Conservation (phyloP, 1,139 yeast genomes). For the Trichomonascaceae sp. region DNA sequence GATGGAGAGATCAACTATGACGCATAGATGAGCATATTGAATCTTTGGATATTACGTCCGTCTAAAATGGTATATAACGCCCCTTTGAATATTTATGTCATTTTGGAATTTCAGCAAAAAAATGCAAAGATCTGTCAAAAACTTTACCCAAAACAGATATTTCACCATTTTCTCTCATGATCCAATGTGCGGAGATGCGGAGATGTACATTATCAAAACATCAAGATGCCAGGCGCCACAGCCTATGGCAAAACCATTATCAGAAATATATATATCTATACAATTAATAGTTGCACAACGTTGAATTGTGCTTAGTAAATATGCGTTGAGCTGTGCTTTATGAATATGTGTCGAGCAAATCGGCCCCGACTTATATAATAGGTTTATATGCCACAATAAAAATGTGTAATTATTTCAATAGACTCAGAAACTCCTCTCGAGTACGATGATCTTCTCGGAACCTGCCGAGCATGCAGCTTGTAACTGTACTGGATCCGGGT, state of each 20-base stretch:
- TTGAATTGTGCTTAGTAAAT: neutral
- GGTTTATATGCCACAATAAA: neutral
- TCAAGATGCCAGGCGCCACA: neutral
- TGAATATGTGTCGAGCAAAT: neutral
- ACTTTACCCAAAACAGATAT: too few relatives aligned
- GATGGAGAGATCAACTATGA: too few relatives aligned
- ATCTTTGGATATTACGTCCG: too few relatives aligned
- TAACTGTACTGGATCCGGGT: conserved; percentile 87
- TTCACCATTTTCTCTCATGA: neutral
- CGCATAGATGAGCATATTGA: neutral
- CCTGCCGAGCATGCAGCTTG: conserved; percentile 96
- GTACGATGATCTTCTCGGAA: conserved; percentile 91
- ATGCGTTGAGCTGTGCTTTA: neutral
- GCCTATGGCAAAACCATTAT: neutral
- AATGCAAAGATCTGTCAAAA: neutral
- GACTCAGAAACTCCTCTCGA: conserved; percentile 89
- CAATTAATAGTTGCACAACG: neutral
- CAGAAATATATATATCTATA: neutral
- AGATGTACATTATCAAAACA: neutral
- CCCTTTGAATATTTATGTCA: too few relatives aligned
- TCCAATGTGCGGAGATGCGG: neutral
- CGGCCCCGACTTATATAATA: neutral
- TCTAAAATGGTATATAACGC: too few relatives aligned
- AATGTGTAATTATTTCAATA: conserved; percentile 26
- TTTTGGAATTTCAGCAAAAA: too few relatives aligned